These are phyloP conservation scores for Macrolepiota dolichaula DNA, from an alignment of 768 basidiomycete genomes.

Conservation along the genomic window DNA sequence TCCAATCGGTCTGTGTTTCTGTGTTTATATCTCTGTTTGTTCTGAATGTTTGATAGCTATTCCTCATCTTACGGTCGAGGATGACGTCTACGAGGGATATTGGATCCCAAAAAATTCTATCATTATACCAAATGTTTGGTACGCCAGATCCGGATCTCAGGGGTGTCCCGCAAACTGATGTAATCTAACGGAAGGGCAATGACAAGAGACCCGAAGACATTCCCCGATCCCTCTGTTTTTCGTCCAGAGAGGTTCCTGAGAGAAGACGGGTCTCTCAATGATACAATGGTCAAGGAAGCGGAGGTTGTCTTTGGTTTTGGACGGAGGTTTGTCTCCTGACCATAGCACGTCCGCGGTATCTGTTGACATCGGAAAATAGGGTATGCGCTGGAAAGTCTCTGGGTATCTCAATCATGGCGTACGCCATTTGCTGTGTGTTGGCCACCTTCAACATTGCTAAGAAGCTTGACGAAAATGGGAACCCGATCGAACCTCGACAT, in stretches of 20 bases:
- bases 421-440: no score
- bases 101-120: constrained; percentile 17
- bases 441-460: no score
- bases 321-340: neutral
- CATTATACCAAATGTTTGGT: neutral
- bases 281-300: neutral
- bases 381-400: no score
- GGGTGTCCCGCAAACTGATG: neutral
- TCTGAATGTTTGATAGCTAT: constrained; percentile 19
- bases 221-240: constrained; percentile 14
- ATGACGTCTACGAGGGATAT: constrained; percentile 39
- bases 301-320: neutral
- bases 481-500: no score
- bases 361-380: no score
- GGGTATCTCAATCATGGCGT: no score
- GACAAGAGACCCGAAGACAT: constrained; percentile 15
- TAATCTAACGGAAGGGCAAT: constrained; percentile 15
- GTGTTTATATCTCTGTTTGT: neutral
- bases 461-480: no score
- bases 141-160: neutral
- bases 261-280: constrained; percentile 2
- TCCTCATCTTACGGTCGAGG: constrained; percentile 24
- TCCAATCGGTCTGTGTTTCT: constrained; percentile 12
- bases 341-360: no score
- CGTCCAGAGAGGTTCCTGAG: constrained; percentile 16